Percentiles rank a stretch among this genome's conserved stretches.
These are phyloP conservation scores for Globisporangium irregulare DNA, from an alignment of 352 stramenopile genomes.

Conservation along the genomic window DNA sequence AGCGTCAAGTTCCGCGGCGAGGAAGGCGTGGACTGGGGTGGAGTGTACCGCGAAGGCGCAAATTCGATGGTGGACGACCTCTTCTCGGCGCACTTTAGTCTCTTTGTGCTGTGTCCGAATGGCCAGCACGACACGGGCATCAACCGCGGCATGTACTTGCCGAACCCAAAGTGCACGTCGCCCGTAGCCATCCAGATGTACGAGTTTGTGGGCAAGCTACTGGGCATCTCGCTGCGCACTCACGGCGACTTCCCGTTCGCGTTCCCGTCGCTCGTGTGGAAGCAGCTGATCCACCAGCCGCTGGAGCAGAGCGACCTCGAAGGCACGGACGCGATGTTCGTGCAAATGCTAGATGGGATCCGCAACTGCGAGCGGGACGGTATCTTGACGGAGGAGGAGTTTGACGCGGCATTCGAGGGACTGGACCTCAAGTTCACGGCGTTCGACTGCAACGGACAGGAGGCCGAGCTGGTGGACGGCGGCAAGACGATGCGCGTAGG, in stretches of 20 bases:
- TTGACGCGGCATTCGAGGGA: constrained; percentile 70
- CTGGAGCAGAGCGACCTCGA: constrained; percentile 84
- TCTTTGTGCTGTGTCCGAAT: constrained; percentile 87
- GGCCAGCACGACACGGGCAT: constrained; percentile 84
- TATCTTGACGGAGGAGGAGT: constrained; percentile 77
- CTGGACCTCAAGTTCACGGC: constrained; percentile 80
- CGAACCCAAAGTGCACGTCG: constrained; percentile 87
- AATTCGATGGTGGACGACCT: constrained; percentile 90
- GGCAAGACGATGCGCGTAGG: constrained; percentile 64
- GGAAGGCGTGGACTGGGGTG: constrained; percentile 88
- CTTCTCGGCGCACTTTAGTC: constrained; percentile 79
- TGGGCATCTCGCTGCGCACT: constrained; percentile 93
- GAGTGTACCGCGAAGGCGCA: constrained; percentile 85
- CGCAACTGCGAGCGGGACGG: constrained; percentile 76
- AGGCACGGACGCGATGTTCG: constrained; percentile 86
- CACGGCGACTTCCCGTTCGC: constrained; percentile 92
- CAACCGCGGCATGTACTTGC: constrained; percentile 86
- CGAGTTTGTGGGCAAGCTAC: constrained; percentile 92
- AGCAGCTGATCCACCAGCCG: constrained; percentile 83
- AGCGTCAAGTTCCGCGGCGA: constrained; percentile 89
- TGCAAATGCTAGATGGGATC: constrained; percentile 89
- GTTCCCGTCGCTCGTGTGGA: constrained; percentile 93
- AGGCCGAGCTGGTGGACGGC: constrained; percentile 79
- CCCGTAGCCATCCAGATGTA: constrained; percentile 91
- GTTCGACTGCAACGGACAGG: constrained; percentile 79